Conservation (phyloP, 306 rosid genomes). For the Pyrus communis region DNA sequence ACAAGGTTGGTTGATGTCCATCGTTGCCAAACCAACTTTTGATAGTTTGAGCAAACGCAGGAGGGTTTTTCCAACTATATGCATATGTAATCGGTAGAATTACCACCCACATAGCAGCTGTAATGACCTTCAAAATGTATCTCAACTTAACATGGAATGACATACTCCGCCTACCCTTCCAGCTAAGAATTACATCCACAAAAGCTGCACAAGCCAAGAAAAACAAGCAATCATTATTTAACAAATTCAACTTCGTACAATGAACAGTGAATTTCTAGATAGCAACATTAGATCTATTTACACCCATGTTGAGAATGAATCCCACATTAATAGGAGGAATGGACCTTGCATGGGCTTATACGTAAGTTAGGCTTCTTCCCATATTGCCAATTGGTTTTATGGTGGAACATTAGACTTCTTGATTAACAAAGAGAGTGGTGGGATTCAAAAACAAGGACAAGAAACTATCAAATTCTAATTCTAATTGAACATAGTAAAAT, state of each 20-base stretch:
- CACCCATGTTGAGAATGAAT: too few relatives aligned
- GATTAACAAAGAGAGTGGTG: neutral
- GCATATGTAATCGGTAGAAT: slow-evolving; percentile 84
- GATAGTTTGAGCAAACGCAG: slow-evolving; percentile 90
- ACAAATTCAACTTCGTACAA: neutral
- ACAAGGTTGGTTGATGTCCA: slow-evolving; percentile 63
- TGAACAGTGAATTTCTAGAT: neutral
- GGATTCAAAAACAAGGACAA: neutral
- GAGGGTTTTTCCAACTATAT: slow-evolving; percentile 88
- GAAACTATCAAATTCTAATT: neutral
- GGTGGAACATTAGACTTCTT: neutral
- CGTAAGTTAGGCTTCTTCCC: too few relatives aligned
- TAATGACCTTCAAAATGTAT: slow-evolving; percentile 77
- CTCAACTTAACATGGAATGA: slow-evolving; percentile 75
- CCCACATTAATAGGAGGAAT: too few relatives aligned
- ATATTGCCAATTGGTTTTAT: too few relatives aligned
- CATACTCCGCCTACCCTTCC: slow-evolving; percentile 86
- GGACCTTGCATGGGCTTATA: too few relatives aligned
- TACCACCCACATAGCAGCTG: slow-evolving; percentile 93
- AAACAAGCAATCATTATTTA: neutral
- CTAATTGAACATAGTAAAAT: neutral
- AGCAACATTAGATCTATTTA: neutral
- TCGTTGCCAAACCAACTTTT: slow-evolving; percentile 81
- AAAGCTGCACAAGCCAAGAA: slow-evolving; percentile 53
- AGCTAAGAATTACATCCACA: slow-evolving; percentile 87